Evolutionary conservation across 352 stramenopile genomes (phyloP), one percentile per base, ranked within the genome.

Genomic region (Phytopythium montanum): DNA sequence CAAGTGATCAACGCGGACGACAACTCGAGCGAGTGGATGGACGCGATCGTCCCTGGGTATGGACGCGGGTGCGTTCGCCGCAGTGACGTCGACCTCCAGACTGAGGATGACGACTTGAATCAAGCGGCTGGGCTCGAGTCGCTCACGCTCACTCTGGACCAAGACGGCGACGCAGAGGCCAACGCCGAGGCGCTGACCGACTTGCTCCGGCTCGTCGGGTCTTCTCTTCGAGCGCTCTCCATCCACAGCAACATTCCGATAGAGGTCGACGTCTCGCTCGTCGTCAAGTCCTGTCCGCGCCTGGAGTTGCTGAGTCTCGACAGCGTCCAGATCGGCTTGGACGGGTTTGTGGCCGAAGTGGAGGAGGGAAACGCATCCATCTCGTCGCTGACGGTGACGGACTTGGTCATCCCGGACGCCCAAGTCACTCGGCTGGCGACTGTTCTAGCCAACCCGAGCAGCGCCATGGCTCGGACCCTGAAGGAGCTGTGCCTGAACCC

Each of bases 21-120:
- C 9, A 48, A 36, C 18, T 29, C 64, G 12, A 65, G 56, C 45
- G 59, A 71, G 4, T 68, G 49, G 59, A 58, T 76, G 5, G 66
- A 78, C 21, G 57, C 76, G 10, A 39, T 78, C 8, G 54, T 81
- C 8, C 72, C 72, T 21, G 69, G 72, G 18, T 64, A 56, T 41
- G 69, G 59, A 1, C 69, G 65, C 31, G 69, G 69, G 5, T 53
- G 68, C 29, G 56, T 78, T 45, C 53, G 45, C 3, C 55, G 57
- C 16, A 31, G 48, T 16, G 45, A 69, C 19, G 36, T 59, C 6
- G 21, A 10, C 5, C 2, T 59, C 29, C 19, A 25, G 9, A 28
- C 29, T 5, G 10, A 19, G 4, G 21, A 33, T 5, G 3, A n/a
- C 13, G 16, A 1, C 23, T 8, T 25, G 7, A 19, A 0, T 1